Base-by-base conservation (phyloP, 306 rosid species). In the Cajanus cajan region DNA sequence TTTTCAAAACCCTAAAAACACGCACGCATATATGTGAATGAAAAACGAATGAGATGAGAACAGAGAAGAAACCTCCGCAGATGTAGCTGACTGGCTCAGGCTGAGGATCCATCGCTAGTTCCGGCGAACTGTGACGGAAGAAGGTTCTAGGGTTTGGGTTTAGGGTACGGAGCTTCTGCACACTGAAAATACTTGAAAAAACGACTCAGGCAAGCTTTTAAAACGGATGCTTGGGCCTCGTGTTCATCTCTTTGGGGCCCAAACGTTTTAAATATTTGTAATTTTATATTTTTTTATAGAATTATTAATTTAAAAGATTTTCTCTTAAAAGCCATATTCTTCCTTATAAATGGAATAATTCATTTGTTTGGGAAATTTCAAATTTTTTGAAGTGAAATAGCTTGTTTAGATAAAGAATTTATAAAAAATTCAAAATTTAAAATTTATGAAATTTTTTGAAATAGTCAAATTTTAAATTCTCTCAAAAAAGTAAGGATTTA, bases 71-170 rank as follows among this genome's bases (percentile, higher is more conserved):
- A 78, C 82, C 82, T 44, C 82, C 82, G 28, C 82, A 78, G 70
- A 78, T 78, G 76, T 78, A 78, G 13, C 71, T 69, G 0, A 78
- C 82, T 1, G 82, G 82, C 18, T 78, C 82, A 8, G 82, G 77
- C 6, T 57, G 77, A 57, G 82, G 77, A 68, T 78, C 82, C 82
- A 78, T 78, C 50, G 34, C 24, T 18, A 69, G 11, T n/a, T 39
- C 19, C 65, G 63, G 81, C 40, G 31, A 50, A 18, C 28, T 0
- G 41, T 4, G 22, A 24, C 0, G 14, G 43, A 6, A 36, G 55
- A 47, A 48, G 18, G 10, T 73, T 73, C 52, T n/a, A 5, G 44
- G 9, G 31, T 11, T 62, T 12, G 18, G 55, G 80, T 61, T 61
- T 15, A 6, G 48, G 37, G 22, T 43, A 58, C 3, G 40, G 37